Evolutionary conservation across 2,329 filamentous ascomycete species (phyloP).

Genomic region (Colletotrichum liaoningense): DNA sequence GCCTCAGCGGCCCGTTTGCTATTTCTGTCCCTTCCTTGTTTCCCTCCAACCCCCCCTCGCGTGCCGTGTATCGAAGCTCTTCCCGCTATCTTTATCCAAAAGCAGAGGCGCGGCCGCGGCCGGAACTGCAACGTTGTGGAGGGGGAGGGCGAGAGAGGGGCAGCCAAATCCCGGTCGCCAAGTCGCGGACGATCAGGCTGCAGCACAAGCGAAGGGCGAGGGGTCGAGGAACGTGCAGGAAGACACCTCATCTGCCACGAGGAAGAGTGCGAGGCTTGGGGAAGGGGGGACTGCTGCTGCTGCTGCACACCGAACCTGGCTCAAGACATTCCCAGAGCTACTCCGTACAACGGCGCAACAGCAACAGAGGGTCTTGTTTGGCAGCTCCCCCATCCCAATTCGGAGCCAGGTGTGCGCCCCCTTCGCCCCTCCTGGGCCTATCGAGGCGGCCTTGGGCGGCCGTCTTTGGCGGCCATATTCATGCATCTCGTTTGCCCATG

Average conservation of each 20-base stretch:
- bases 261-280: background rate
- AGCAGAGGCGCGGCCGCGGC: background rate
- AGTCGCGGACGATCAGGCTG: background rate
- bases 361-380: background rate
- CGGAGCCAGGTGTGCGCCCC: background rate
- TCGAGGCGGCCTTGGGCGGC: background rate
- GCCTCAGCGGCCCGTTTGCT: slow-evolving; percentile 27
- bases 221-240: background rate
- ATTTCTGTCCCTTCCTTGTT: slow-evolving; percentile 2
- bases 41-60: slow-evolving; percentile 9
- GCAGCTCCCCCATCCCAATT: background rate
- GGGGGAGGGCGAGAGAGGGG: background rate
- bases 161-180: background rate
- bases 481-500: slow-evolving; percentile 9
- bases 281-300: too few relatives aligned
- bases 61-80: slow-evolving; percentile 16
- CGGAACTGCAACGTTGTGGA: background rate
- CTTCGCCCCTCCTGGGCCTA: background rate
- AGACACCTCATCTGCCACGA: background rate
- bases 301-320: background rate
- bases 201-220: background rate
- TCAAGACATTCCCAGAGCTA: background rate
- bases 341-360: background rate
- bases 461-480: slow-evolving; percentile 5
- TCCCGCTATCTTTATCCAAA: background rate